Conservation (phyloP, 495 filamentous ascomycete genomes). For the Umbilicaria muhlenbergii region DNA sequence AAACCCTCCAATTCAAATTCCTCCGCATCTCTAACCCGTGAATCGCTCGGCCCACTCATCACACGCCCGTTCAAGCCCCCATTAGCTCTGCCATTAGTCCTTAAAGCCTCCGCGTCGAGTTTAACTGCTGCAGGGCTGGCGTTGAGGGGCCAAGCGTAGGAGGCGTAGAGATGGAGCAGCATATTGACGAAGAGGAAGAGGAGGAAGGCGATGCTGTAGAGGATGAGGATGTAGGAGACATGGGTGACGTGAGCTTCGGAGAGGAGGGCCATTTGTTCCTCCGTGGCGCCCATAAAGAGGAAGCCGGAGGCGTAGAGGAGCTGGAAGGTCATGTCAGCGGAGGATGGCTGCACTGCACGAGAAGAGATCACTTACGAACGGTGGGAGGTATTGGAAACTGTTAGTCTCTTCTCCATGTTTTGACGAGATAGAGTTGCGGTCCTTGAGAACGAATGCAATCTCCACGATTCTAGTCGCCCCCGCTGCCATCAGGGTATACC, state of each 20-base stretch:
- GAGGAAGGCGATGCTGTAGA: slow-evolving; percentile 81
- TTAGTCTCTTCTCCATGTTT: slow-evolving; percentile 47
- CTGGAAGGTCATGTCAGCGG: slow-evolving; percentile 23
- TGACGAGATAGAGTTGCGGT: slow-evolving; percentile 39
- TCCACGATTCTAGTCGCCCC: slow-evolving; percentile 76
- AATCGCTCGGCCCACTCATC: slow-evolving; percentile 19
- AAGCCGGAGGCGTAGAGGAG: slow-evolving; percentile 88
- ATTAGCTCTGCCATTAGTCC: slow-evolving; percentile 12
- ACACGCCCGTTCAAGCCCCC: slow-evolving; percentile 39
- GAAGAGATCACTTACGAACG: slow-evolving; percentile 56
- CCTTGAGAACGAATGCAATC: slow-evolving; percentile 71
- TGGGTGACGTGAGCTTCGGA: slow-evolving; percentile 59
- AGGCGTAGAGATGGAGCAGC: slow-evolving; percentile 69
- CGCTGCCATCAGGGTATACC: slow-evolving; percentile 88
- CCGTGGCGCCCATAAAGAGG: slow-evolving; percentile 92
- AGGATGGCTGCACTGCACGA: neutral
- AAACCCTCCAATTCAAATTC: slow-evolving; percentile 84
- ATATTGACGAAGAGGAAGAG: slow-evolving; percentile 79
- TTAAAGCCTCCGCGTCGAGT: slow-evolving; percentile 10
- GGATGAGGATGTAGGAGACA: slow-evolving; percentile 78
- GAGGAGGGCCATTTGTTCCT: slow-evolving; percentile 82
- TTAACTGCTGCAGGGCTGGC: slow-evolving; percentile 19
- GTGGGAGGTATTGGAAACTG: slow-evolving; percentile 86
- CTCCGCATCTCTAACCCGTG: slow-evolving; percentile 56
- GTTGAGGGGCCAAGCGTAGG: slow-evolving; percentile 36